These are phyloP conservation scores for Dovyalis caffra DNA, from an alignment of 345 rosid species.

Conservation along the genomic window DNA sequence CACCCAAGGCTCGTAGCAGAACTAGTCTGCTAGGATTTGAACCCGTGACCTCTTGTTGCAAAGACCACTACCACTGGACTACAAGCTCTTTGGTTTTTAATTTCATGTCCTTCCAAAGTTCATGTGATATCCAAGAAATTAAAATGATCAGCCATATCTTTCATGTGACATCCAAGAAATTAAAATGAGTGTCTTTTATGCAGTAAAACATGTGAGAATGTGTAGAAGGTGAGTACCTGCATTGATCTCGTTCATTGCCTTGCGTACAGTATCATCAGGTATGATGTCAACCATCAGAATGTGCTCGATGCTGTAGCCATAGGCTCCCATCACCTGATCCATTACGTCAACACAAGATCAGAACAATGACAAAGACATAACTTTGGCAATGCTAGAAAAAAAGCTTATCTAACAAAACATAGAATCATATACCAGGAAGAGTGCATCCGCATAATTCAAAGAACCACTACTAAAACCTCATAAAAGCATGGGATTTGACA, in stretches of 20 bases:
- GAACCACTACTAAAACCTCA: background rate
- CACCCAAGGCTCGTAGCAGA: too few species aligned
- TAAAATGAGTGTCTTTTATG: background rate
- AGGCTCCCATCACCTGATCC: slow-evolving; percentile 83
- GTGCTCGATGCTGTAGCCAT: slow-evolving; percentile 96
- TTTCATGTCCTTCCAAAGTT: background rate
- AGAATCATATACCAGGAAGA: background rate
- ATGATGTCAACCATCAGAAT: slow-evolving; percentile 94
- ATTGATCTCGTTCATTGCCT: slow-evolving; percentile 98
- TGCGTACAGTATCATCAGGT: slow-evolving; percentile 86
- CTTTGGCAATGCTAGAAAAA: background rate
- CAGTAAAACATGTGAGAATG: background rate
- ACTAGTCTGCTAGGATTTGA: too few species aligned
- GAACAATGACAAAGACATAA: background rate
- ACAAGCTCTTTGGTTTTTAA: too few species aligned
- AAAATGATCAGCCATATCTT: background rate
- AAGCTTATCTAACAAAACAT: background rate
- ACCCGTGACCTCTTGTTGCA: too few species aligned
- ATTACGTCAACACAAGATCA: slow-evolving; percentile 13
- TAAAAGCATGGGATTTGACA: background rate
- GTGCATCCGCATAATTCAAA: background rate
- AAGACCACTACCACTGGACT: too few species aligned
- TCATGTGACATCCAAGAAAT: background rate
- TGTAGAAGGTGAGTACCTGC: slow-evolving; percentile 61
- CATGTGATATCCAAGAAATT: background rate